These are phyloP conservation scores for Vitis hybrid DNA, from an alignment of 177 flowering plant species.

Conservation along the genomic window DNA sequence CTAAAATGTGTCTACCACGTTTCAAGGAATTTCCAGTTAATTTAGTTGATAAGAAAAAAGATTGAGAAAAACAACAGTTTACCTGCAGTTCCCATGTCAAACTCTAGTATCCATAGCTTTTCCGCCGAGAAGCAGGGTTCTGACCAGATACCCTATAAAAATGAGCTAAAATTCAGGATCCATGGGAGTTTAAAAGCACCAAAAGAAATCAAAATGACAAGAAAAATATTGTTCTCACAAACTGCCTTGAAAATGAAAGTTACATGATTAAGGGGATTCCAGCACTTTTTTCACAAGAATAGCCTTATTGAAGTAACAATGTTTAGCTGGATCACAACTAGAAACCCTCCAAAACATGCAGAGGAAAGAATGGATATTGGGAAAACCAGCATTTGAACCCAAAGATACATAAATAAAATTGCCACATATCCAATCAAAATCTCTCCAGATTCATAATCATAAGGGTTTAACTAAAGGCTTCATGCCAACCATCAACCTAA, in stretches of 20 bases:
- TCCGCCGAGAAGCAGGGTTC: conserved; percentile 66
- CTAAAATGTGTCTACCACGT: conserved; percentile 13
- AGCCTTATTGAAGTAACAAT: too few relatives aligned
- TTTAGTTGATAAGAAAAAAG: conserved; percentile 5
- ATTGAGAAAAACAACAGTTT: conserved; percentile 9
- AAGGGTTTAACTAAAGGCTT: too few relatives aligned
- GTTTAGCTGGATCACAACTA: too few relatives aligned
- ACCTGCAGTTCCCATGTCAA: conserved; percentile 31
- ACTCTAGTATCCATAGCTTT: conserved; percentile 64
- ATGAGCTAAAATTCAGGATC: conserved; percentile 25
- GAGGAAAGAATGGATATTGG: neutral
- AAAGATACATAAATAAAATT: too few relatives aligned
- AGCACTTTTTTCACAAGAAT: too few relatives aligned
- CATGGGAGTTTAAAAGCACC: neutral
- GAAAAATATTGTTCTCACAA: neutral
- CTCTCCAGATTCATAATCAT: too few relatives aligned
- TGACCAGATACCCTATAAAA: conserved; percentile 72
- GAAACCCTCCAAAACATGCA: neutral
- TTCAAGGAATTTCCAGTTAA: conserved; percentile 15
- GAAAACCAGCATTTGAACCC: too few relatives aligned
- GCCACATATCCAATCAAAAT: too few relatives aligned
- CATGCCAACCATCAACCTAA: too few relatives aligned
- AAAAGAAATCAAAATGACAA: neutral
- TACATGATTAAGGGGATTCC: neutral
- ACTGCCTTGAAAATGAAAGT: neutral